These are phyloP conservation scores for Ceratocystis harringtonii DNA, from an alignment of 2,329 filamentous ascomycete species.

Conservation along the genomic window DNA sequence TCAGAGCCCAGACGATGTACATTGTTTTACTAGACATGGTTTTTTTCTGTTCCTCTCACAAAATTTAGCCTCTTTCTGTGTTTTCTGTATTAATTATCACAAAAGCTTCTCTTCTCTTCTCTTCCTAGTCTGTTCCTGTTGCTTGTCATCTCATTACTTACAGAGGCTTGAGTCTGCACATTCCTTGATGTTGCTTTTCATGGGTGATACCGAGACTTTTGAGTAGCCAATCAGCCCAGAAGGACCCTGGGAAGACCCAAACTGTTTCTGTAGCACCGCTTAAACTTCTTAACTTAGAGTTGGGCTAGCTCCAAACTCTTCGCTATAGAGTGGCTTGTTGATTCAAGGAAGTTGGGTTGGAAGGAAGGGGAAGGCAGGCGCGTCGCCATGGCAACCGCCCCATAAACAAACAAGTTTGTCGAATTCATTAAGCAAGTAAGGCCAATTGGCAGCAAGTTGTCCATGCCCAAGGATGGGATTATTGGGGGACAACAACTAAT, in stretches of 20 bases:
- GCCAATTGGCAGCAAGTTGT: not conserved
- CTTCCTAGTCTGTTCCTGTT: not conserved
- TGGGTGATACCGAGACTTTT: too few species aligned
- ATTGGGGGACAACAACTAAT: not conserved
- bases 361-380: not conserved
- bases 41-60: not conserved
- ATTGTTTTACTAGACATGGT: slow-evolving; percentile 4
- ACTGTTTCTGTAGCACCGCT: not conserved
- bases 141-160: too few species aligned
- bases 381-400: slow-evolving; percentile 2
- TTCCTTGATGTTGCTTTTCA: not conserved
- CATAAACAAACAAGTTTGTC: not conserved
- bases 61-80: not conserved
- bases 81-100: not conserved
- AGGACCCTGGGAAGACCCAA: not conserved
- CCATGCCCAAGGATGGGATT: not conserved
- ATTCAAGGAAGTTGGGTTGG: not conserved
- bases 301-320: not conserved
- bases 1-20: slow-evolving; percentile 5
- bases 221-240: not conserved
- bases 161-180: too few species aligned
- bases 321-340: not conserved
- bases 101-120: not conserved
- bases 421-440: not conserved
- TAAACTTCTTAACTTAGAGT: not conserved